These are phyloP conservation scores for Podochytrium sp. DNA, from an alignment of 192 early-diverging fungal genomes.

Conservation along the genomic window DNA sequence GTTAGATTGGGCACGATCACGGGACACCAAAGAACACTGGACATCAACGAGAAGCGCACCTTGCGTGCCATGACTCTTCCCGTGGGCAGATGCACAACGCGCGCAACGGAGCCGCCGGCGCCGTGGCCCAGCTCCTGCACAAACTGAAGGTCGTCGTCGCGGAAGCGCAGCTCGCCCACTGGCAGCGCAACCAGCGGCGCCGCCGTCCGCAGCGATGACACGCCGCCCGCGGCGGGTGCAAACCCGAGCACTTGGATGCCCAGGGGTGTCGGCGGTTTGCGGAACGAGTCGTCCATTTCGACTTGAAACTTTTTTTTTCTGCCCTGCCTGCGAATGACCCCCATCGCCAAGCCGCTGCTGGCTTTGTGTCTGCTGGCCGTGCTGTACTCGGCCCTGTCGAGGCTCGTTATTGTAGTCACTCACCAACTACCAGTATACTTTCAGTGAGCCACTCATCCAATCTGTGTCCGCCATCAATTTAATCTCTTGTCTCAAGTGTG, in stretches of 20 bases:
- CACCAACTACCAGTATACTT: conserved; percentile 21
- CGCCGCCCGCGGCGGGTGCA: no score
- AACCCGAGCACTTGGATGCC: no score
- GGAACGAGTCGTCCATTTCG: not conserved
- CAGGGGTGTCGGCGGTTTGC: conserved; percentile 37
- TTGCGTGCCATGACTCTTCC: conserved; percentile 91
- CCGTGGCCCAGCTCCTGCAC: conserved; percentile 86
- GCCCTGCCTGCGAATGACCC: not conserved
- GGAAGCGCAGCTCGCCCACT: conserved; percentile 40
- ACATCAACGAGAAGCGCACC: conserved; percentile 51
- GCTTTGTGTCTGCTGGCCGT: not conserved
- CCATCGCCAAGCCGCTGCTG: not conserved
- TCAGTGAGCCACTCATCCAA: not conserved
- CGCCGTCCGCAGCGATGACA: conserved; percentile 21
- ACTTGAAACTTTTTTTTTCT: not conserved
- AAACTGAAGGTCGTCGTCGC: conserved; percentile 71
- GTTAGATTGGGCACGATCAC: not conserved
- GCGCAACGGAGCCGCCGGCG: conserved; percentile 92
- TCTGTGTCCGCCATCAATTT: not conserved
- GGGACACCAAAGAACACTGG: not conserved
- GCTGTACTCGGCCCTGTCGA: not conserved
- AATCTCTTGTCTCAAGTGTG: conserved; percentile 41
- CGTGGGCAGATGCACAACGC: conserved; percentile 79
- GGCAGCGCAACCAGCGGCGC: conserved; percentile 40
- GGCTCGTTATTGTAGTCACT: conserved; percentile 7